Base-by-base conservation (phyloP, 2,329 filamentous ascomycete genomes). In the Fusarium praegraminearum region DNA sequence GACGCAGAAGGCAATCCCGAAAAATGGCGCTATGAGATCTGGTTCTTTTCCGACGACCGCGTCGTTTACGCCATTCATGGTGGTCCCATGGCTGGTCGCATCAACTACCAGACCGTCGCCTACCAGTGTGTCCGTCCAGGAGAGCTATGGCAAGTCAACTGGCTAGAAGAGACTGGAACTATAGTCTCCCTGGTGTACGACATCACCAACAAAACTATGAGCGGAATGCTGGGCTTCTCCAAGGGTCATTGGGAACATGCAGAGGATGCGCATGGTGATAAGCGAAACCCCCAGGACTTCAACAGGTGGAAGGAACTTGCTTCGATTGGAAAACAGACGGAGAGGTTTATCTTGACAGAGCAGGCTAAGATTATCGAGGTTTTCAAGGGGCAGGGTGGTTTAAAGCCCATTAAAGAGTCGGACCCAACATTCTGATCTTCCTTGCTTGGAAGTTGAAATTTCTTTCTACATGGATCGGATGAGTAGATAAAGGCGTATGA, bases 21-120 rank as follows among this genome's bases (percentile, higher is more conserved):
- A 53, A 88, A 86, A 73, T 89, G 86, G 87, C 82, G 85, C 3
- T 89, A 89, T 69, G 87, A 89, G 63, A 83, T 89, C 73, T 89
- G 87, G 86, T 88, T 88, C 76, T 85, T 85, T 70, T 86, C 83
- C n/a, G 77, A 83, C 20, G 77, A 82, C 56, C 82, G 85, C 7
- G 82, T 87, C 49, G 83, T 89, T 62, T 89, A 89, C 69, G 82
- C 83, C 26, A 89, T 89, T 57, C 86, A 89, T 67, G 86, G 87
- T 6, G 86, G 86, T 0, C 87, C 86, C 5, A 89, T 89, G 86
- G 82, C 83, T 1, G 85, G 85, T 3, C 81, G 85, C 4, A 77
- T 78, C 53, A 87, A 87, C 74, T 87, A 83, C 73, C 85, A 88
- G 69, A 80, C 82, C 2, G 84, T 81, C 15, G 84, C 83, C 2